These are phyloP conservation scores for Barnettozyma populi DNA, from an alignment of 805 yeast genomes.

Conservation along the genomic window DNA sequence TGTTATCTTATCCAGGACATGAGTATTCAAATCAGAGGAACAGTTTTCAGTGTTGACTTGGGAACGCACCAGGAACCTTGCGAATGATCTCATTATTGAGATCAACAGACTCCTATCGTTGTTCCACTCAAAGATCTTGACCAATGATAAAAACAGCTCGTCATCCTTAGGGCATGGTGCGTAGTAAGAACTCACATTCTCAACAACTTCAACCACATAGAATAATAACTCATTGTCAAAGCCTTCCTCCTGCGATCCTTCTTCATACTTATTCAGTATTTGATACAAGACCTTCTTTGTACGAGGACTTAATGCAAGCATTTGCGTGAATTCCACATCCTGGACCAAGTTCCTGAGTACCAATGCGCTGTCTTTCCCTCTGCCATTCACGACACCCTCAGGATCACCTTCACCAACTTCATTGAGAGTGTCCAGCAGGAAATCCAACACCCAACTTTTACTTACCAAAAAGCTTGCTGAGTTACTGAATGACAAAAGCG, in stretches of 20 bases:
- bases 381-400: background rate
- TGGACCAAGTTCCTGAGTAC: constrained; percentile 78
- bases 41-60: constrained; percentile 42
- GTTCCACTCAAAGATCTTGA: constrained; percentile 42
- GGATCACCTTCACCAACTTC: constrained; percentile 2
- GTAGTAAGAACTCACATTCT: constrained; percentile 76
- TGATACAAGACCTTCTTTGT: constrained; percentile 42
- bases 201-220: constrained; percentile 74
- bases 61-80: constrained; percentile 70
- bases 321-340: constrained; percentile 76
- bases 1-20: constrained; percentile 47
- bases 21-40: constrained; percentile 41
- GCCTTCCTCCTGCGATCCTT: constrained; percentile 25
- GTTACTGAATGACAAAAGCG: constrained; percentile 19
- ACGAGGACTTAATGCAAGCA: constrained; percentile 50
- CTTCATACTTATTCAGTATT: constrained; percentile 32
- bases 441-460: constrained; percentile 22
- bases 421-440: constrained; percentile 15
- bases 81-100: constrained; percentile 66
- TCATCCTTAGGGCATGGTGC: constrained; percentile 72
- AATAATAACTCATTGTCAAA: constrained; percentile 51
- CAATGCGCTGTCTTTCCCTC: constrained; percentile 29
- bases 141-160: constrained; percentile 53
- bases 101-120: constrained; percentile 68
- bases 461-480: constrained; percentile 17